Evolutionary conservation across 208 protist genomes (phyloP).

Genomic region (Porcisia deanei): DNA sequence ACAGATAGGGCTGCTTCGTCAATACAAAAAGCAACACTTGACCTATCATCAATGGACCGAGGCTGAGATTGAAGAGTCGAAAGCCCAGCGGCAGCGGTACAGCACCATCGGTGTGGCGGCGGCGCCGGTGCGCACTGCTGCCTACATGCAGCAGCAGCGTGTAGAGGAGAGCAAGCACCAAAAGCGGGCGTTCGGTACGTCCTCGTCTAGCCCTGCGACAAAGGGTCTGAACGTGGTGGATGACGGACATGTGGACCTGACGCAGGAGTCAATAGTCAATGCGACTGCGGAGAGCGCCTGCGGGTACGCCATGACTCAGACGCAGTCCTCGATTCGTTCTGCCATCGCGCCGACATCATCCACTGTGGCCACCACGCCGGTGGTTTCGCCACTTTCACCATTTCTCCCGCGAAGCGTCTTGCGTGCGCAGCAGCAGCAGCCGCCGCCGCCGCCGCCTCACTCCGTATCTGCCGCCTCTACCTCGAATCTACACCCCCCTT

Average conservation of each 20-base stretch:
- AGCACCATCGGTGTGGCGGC: conserved; percentile 31
- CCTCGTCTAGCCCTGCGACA: neutral
- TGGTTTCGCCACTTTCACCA: conserved; percentile 26
- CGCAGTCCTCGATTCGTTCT: conserved; percentile 9
- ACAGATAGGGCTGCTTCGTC: conserved; percentile 41
- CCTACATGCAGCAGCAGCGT: conserved; percentile 31
- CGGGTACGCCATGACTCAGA: conserved; percentile 10
- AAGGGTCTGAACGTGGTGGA: neutral
- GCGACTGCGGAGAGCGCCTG: neutral
- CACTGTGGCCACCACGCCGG: neutral
- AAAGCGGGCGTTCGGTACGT: neutral
- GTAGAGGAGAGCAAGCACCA: conserved; percentile 18
- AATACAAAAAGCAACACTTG: conserved; percentile 43
- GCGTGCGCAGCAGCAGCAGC: conserved; percentile 21
- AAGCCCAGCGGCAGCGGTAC: conserved; percentile 40
- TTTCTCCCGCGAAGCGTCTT: conserved; percentile 33
- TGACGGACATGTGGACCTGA: conserved; percentile 4
- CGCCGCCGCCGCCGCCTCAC: conserved; percentile 1
- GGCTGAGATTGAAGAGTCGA: conserved; percentile 47
- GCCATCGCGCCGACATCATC: conserved; percentile 6
- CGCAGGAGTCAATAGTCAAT: conserved; percentile 7
- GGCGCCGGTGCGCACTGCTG: conserved; percentile 36
- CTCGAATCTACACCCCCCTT: conserved; percentile 1
- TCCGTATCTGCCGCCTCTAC: neutral
- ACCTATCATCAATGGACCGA: conserved; percentile 49